Conservation (phyloP, 768 basidiomycete genomes). For the Suillus luteus region DNA sequence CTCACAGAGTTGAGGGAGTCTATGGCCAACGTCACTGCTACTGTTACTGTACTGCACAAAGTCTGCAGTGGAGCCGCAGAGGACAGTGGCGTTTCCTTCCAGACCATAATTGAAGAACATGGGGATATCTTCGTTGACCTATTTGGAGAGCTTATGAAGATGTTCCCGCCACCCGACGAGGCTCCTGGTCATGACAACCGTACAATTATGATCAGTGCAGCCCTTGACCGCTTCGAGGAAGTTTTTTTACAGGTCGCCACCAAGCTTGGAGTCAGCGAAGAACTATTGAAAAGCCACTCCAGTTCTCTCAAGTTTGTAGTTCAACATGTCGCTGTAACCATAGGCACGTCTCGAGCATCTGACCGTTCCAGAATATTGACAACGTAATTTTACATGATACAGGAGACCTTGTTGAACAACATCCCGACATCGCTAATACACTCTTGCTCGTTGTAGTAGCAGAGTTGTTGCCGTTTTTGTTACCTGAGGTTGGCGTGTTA, state of each 20-base stretch:
- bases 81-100: conserved; percentile 9
- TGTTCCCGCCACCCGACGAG: conserved; percentile 33
- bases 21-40: neutral
- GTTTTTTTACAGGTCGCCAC: conserved; percentile 26
- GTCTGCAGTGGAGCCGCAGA: neutral
- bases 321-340: conserved; percentile 24
- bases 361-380: neutral
- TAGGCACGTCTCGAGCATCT: conserved; percentile 15
- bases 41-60: neutral
- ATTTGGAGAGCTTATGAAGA: conserved; percentile 25
- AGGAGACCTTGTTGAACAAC: conserved; percentile 41
- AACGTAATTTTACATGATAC: neutral
- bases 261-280: conserved; percentile 29
- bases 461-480: neutral
- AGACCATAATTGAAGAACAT: conserved; percentile 24
- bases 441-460: conserved; percentile 25
- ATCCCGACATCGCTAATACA: conserved; percentile 31
- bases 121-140: conserved; percentile 17
- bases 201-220: conserved; percentile 18
- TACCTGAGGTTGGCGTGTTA: conserved; percentile 19
- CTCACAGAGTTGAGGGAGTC: neutral
- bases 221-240: conserved; percentile 30
- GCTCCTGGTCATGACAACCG: conserved; percentile 34
- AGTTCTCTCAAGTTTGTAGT: conserved; percentile 26
- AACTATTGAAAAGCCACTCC: conserved; percentile 24